Conservation (phyloP, 495 filamentous ascomycete species). For the Ramalina intermedia region DNA sequence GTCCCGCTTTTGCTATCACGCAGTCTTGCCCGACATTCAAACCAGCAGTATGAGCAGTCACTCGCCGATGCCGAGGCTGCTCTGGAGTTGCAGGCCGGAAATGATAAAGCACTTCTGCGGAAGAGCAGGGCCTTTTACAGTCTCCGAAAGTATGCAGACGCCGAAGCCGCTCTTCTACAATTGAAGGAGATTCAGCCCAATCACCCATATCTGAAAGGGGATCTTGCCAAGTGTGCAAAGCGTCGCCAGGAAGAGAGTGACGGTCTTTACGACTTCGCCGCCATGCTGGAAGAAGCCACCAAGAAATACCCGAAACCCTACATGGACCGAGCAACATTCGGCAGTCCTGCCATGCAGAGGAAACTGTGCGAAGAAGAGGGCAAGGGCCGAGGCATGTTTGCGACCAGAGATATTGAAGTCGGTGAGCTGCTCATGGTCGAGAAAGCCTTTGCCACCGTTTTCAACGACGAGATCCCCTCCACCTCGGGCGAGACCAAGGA, state of each 20-base stretch:
- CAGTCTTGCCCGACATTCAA: constrained; percentile 30
- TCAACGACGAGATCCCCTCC: constrained; percentile 1
- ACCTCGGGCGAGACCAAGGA: not conserved
- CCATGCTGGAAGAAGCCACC: constrained; percentile 23
- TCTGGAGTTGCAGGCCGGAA: constrained; percentile 12
- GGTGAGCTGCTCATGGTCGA: constrained; percentile 42
- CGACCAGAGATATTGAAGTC: constrained; percentile 29
- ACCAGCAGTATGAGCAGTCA: constrained; percentile 32
- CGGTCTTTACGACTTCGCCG: constrained; percentile 31
- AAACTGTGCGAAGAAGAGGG: constrained; percentile 2
- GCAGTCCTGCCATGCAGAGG: constrained; percentile 21
- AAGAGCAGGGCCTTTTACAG: constrained; percentile 32
- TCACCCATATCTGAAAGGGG: constrained; percentile 17
- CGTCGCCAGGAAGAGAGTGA: constrained; percentile 22
- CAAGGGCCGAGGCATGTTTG: constrained; percentile 33
- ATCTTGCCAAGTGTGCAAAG: constrained; percentile 18
- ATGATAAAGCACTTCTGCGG: constrained; percentile 32
- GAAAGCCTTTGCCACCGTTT: constrained; percentile 36
- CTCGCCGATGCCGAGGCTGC: constrained; percentile 16
- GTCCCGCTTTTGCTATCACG: constrained; percentile 24
- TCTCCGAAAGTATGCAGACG: constrained; percentile 28
- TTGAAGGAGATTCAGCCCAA: constrained; percentile 18
- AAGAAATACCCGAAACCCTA: constrained; percentile 17
- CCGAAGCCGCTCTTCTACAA: constrained; percentile 13
- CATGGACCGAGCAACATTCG: constrained; percentile 34